These are phyloP conservation scores for Calocera cornea DNA, from an alignment of 768 basidiomycete species.

Conservation along the genomic window DNA sequence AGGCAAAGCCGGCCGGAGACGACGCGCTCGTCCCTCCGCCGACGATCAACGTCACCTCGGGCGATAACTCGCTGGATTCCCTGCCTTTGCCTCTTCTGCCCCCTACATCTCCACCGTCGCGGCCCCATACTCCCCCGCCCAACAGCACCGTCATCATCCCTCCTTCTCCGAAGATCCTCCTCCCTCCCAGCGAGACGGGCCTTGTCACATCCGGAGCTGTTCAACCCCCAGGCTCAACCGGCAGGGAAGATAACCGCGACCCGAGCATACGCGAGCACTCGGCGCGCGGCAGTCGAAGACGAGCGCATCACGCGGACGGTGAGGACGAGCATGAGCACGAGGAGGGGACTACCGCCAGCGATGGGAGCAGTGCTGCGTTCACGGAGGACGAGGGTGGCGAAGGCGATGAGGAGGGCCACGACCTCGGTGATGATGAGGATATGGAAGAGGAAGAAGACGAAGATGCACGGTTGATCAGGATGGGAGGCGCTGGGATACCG, in stretches of 20 bases:
- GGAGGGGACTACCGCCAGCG: conserved; percentile 8
- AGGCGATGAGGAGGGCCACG: conserved; percentile 6
- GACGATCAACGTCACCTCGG: not conserved
- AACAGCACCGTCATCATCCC: conserved; percentile 8
- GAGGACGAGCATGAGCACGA: conserved; percentile 30
- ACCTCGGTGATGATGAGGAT: conserved; percentile 15
- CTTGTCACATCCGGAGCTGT: conserved; percentile 86
- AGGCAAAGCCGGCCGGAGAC: not conserved
- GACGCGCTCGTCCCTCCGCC: not conserved
- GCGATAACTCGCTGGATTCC: not conserved
- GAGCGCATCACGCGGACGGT: conserved; percentile 55
- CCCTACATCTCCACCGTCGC: not conserved
- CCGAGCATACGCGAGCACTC: conserved; percentile 20
- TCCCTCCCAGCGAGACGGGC: conserved; percentile 63
- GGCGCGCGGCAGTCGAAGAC: conserved; percentile 42
- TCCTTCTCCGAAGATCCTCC: conserved; percentile 17
- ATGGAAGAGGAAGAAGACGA: conserved; percentile 53
- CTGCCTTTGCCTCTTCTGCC: not conserved
- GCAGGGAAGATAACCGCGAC: conserved; percentile 26
- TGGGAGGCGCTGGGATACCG: conserved; percentile 90
- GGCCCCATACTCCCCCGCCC: conserved; percentile 13
- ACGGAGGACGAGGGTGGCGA: conserved; percentile 5
- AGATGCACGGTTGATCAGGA: conserved; percentile 75
- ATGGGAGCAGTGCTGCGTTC: conserved; percentile 10
- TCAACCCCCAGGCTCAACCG: conserved; percentile 76